Evolutionary conservation across 2,329 filamentous ascomycete genomes (phyloP).

Genomic region (Arachnopeziza araneosa): DNA sequence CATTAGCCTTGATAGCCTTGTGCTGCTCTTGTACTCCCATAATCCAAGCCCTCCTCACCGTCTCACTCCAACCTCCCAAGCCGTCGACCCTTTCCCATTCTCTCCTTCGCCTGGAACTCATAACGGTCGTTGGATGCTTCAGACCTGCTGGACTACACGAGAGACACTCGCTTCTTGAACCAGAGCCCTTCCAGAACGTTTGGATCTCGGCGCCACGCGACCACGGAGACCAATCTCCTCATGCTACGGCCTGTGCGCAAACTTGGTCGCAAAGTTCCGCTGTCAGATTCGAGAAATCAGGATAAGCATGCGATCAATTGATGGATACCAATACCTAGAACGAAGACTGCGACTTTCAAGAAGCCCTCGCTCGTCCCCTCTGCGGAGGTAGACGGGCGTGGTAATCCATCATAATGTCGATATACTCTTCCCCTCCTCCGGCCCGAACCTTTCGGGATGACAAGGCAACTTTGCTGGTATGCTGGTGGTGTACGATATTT

Average conservation of each 20-base stretch:
- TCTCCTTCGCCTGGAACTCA: not conserved
- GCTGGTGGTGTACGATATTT: conserved; percentile 90
- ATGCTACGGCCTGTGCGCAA: conserved; percentile 22
- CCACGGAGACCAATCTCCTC: conserved; percentile 15
- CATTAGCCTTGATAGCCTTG: conserved; percentile 14
- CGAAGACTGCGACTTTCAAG: conserved; percentile 13
- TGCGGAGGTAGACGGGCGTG: conserved; percentile 30
- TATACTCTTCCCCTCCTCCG: conserved; percentile 45
- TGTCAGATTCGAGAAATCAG: conserved; percentile 12
- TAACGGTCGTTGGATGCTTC: not conserved
- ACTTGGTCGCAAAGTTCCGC: conserved; percentile 6
- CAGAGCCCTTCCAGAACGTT: conserved; percentile 6
- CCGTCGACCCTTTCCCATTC: not conserved
- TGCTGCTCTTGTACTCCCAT: conserved; percentile 1
- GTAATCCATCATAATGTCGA: conserved; percentile 38
- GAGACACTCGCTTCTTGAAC: not conserved
- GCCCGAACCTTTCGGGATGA: conserved; percentile 41
- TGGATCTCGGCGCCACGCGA: conserved; percentile 16
- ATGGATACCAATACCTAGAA: not conserved
- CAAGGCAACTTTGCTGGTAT: conserved; percentile 90
- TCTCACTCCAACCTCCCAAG: not conserved
- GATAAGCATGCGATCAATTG: conserved; percentile 19
- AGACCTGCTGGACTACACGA: not conserved
- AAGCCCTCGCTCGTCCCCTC: conserved; percentile 32
- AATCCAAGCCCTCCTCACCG: conserved; percentile 6